Conservation (phyloP, 2,329 filamentous ascomycete species). For the Botrytis pseudocinerea region DNA sequence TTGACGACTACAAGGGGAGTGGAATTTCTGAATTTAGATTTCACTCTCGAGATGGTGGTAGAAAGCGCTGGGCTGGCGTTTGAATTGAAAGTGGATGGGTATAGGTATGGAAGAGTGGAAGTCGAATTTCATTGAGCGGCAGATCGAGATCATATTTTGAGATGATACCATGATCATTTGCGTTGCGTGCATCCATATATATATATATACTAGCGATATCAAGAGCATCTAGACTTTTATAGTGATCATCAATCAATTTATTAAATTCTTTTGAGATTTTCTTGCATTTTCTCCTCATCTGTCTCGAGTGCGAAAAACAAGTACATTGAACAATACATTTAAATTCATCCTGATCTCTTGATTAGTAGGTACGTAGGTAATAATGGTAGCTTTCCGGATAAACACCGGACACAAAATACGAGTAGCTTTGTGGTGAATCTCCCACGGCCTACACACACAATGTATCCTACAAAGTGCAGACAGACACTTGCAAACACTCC, state of each 20-base stretch:
- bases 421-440: not conserved
- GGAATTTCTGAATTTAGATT: constrained; percentile 80
- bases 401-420: not conserved
- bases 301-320: not conserved
- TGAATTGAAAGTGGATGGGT: constrained; percentile 76
- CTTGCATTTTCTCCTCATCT: not conserved
- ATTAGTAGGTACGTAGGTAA: not conserved
- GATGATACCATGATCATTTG: not conserved
- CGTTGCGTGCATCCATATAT: not conserved
- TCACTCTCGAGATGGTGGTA: constrained; percentile 80
- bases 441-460: not conserved
- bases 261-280: not conserved
- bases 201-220: not conserved
- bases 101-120: constrained; percentile 74
- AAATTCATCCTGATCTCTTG: not conserved
- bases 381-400: not conserved
- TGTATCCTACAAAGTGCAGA: not conserved
- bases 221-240: not conserved
- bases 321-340: not conserved
- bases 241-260: not conserved
- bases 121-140: constrained; percentile 69
- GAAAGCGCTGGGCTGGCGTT: constrained; percentile 75
- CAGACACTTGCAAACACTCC: not conserved
- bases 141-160: not conserved
- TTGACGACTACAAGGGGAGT: constrained; percentile 77